A percentile compares a stretch with the other conserved stretches of the same genome.
Conservation (phyloP, 768 basidiomycete species). For the Lactarius vividus region DNA sequence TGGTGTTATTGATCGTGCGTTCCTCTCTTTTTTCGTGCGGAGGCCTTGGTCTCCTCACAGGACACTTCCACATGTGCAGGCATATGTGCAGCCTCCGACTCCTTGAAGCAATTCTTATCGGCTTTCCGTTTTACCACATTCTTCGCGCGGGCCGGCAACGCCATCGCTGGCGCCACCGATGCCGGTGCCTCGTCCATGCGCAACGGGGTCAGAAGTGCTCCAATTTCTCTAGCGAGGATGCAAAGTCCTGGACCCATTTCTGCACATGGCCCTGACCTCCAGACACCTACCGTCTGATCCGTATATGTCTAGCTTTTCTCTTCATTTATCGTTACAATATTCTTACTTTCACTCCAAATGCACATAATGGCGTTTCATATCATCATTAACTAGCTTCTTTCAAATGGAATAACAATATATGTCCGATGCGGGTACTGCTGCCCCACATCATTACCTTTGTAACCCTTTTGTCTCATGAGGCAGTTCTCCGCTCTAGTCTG, state of each 20-base stretch:
- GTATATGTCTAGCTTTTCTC: background rate
- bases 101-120: background rate
- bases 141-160: background rate
- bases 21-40: background rate
- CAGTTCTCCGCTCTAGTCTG: background rate
- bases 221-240: background rate
- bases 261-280: background rate
- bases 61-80: background rate
- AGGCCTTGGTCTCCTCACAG: background rate
- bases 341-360: background rate
- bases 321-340: background rate
- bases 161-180: background rate
- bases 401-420: background rate
- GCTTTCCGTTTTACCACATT: background rate
- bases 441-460: background rate
- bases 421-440: background rate
- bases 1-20: background rate
- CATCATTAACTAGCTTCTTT: background rate
- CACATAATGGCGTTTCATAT: background rate
- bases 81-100: background rate
- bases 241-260: background rate
- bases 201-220: background rate
- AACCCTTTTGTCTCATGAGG: background rate
- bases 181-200: background rate
- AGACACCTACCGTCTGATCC: background rate